Evolutionary conservation across 208 protist genomes (phyloP), one percentile per base, ranked within the genome.

Genomic region (Leishmania gerbilli): DNA sequence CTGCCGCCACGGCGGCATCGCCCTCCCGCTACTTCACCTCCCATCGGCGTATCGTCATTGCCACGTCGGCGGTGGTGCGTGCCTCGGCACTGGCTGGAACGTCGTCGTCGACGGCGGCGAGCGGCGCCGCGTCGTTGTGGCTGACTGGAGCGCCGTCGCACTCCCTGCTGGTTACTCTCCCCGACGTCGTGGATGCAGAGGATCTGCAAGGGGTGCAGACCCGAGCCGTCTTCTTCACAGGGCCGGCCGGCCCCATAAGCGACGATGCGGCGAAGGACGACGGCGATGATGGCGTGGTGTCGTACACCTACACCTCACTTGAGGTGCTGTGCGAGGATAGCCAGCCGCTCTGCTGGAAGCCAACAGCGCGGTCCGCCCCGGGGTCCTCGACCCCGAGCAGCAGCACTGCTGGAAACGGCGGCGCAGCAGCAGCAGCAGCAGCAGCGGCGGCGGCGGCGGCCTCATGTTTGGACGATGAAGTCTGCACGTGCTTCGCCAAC

Each of bases 201-300:
- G 90, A 95, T 49, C 84, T 96, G 77, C 94, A 97, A 78, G 84
- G 87, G 13, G 86, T 96, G 24, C 85, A 93, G 68, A 91, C 84
- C 6, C 94, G 92, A 71, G 90, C 89, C 47, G 62, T 97, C 19
- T 95, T 97, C 83, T 95, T 95, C 71, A 79, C 79, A 68, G 75
- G 64, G n/a, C 56, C 71, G 15, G 80, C 79, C 62, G 79, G 31
- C 27, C 37, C 47, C n/a, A 55, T 60, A 3, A 79, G 77, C 13
- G 47, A 69, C 60, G 83, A 68, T 0, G 77, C 42, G 24, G 79
- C 83, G n/a, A 71, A 80, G 21, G 71, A 75, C 27, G 67, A 37
- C 42, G 72, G 76, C 17, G 68, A 60, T 8, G 49, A 76, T 8
- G 49, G 15, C 34, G 51, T 53, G 71, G 62, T 42, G 60, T 9